A percentile compares a stretch with the other conserved stretches of the same genome.
Evolutionary conservation across 2,329 filamentous ascomycete species (phyloP).

Genomic region (Davidsoniella virescens): DNA sequence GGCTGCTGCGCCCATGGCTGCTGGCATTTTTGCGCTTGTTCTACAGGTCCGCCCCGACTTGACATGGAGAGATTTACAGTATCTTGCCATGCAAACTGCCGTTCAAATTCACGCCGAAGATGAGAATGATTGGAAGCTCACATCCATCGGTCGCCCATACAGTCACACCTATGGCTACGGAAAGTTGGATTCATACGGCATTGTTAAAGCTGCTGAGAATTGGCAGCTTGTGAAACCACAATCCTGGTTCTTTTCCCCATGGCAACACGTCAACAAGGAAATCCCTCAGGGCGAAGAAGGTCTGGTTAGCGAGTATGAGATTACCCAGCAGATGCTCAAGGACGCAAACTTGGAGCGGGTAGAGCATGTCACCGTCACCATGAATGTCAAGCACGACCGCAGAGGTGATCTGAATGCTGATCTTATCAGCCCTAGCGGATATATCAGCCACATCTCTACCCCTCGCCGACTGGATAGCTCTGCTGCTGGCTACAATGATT

Average conservation of each 20-base stretch:
- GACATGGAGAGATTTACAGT: conserved; percentile 88
- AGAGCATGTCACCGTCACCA: conserved; percentile 92
- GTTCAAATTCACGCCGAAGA: conserved; percentile 57
- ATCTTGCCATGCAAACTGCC: conserved; percentile 71
- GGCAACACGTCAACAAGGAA: conserved; percentile 72
- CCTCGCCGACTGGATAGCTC: conserved; percentile 53
- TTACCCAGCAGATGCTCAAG: conserved; percentile 67
- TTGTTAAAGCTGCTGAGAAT: conserved; percentile 71
- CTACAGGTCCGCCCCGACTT: conserved; percentile 73
- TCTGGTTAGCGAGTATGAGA: conserved; percentile 61
- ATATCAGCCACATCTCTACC: conserved; percentile 71
- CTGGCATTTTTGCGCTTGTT: conserved; percentile 79
- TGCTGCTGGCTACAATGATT: conserved; percentile 64
- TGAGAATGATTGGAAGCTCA: conserved; percentile 62
- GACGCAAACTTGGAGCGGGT: conserved; percentile 69
- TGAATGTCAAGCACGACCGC: conserved; percentile 80
- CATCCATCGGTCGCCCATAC: conserved; percentile 66
- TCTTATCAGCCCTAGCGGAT: conserved; percentile 63
- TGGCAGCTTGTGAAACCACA: conserved; percentile 89
- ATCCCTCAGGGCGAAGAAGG: conserved; percentile 79
- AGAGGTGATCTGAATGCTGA: conserved; percentile 90
- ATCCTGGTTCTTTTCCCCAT: conserved; percentile 85
- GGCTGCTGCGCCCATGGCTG: conserved; percentile 81
- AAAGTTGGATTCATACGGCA: conserved; percentile 74
- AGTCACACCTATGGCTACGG: conserved; percentile 94